Evolutionary conservation across 2,329 filamentous ascomycete genomes (phyloP), one percentile per base, ranked within the genome.

Genomic region (Stagonosporopsis cucurbitacearum): DNA sequence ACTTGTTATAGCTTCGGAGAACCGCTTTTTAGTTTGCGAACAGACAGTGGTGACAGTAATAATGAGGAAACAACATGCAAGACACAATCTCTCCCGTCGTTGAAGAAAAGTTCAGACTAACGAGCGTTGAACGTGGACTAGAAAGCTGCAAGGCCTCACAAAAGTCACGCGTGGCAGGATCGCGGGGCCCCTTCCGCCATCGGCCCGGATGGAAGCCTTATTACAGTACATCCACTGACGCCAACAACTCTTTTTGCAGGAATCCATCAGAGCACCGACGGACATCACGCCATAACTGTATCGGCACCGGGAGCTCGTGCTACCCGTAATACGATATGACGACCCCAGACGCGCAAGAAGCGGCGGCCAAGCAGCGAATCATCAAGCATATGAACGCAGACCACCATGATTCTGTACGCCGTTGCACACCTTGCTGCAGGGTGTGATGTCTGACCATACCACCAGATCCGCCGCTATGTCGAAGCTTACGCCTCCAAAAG

Each of bases 301-400:
- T 50, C 53, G 25, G 36, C 13, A 42, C 53, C 30, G 53, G 42
- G 33, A 43, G 4, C 37, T 37, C 32, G 37, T 30, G 5, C 7
- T n/a, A 40, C 12, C 12, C 35, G 12, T 48, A 58, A 19, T 30
- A 11, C n/a, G n/a, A n/a, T n/a, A 72, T 77, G 73, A 58, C 70
- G 12, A 63, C 67, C 36, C 49, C 67, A 52, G 68, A 71, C 28
- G 60, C 72, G n/a, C 70, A 78, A 61, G 80, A 83, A 50, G 77
- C 76, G 35, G 80, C 79, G 0, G 76, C 80, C 55, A 86, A 86
- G 69, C 67, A 80, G 54, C 85, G 87, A 55, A 88, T 92, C 74
- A 84, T 94, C 70, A 81, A 81, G 30, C 93, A 97, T 80, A 95
- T 97, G 91, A 96, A 97, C 78, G 80, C 80, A 39, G 89, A 94